Evolutionary conservation across 352 stramenopile species (phyloP).

Genomic region (Phytopythium mirpurense): DNA sequence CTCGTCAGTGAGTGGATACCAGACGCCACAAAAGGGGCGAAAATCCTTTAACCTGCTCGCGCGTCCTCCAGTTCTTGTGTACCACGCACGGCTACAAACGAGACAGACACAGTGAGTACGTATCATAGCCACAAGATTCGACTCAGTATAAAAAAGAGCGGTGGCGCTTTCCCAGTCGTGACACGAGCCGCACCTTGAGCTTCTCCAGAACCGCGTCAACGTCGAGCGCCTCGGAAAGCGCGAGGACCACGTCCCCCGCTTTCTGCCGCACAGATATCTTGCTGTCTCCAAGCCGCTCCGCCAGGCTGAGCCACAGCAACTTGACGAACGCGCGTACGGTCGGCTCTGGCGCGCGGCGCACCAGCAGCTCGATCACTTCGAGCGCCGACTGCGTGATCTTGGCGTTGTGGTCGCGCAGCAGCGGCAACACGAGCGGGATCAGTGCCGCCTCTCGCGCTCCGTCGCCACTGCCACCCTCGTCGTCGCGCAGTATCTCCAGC

Average conservation of each 20-base stretch:
- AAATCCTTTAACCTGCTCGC: constrained; percentile 52
- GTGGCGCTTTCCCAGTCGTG: neutral
- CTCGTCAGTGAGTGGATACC: neutral
- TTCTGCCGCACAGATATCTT: constrained; percentile 71
- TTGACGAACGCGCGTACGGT: constrained; percentile 54
- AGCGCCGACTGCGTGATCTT: constrained; percentile 68
- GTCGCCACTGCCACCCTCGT: constrained; percentile 23
- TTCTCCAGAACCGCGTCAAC: constrained; percentile 51
- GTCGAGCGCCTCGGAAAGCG: constrained; percentile 61
- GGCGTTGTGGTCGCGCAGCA: constrained; percentile 79
- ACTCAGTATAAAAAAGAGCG: neutral
- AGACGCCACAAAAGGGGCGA: neutral
- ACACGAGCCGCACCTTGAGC: constrained; percentile 21
- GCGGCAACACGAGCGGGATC: constrained; percentile 54
- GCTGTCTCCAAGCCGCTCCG: constrained; percentile 74
- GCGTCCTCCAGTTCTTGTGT: constrained; percentile 84
- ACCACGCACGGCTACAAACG: constrained; percentile 10
- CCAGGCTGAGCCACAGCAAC: constrained; percentile 56
- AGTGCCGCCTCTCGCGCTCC: constrained; percentile 25
- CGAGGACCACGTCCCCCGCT: constrained; percentile 65
- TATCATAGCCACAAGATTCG: neutral
- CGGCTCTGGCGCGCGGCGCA: constrained; percentile 36
- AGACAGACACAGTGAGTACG: too few species aligned
- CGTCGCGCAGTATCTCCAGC: constrained; percentile 31
- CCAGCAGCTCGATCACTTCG: constrained; percentile 52